Evolutionary conservation across 2,329 filamentous ascomycete species (phyloP).

Genomic region (Cadophora malorum): DNA sequence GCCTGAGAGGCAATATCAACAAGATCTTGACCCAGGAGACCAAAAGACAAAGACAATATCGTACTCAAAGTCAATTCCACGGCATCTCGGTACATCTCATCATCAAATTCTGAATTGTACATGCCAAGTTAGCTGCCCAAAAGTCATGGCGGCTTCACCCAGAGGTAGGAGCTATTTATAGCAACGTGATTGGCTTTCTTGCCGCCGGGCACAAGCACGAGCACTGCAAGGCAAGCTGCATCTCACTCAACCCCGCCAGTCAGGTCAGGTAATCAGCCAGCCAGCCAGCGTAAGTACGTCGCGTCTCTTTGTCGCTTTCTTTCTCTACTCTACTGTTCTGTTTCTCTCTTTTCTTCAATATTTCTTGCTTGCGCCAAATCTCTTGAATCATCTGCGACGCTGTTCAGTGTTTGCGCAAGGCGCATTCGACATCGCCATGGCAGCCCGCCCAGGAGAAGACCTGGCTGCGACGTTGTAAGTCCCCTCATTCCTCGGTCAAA

Average conservation of each 20-base stretch:
- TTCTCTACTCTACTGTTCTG: not conserved
- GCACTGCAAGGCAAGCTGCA: conserved; percentile 16
- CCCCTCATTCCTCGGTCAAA: conserved; percentile 35
- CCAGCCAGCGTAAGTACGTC: conserved; percentile 26
- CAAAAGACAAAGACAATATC: not conserved
- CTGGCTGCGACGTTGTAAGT: conserved; percentile 59
- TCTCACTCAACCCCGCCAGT: conserved; percentile 19
- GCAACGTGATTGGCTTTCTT: conserved; percentile 22
- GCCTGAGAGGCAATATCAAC: no score
- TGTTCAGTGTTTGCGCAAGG: conserved; percentile 17
- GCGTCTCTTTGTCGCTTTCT: conserved; percentile 19
- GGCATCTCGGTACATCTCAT: not conserved
- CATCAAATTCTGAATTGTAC: not conserved
- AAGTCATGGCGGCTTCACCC: conserved; percentile 3
- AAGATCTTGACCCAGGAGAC: no score
- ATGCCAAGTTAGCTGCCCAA: not conserved
- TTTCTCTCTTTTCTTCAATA: not conserved
- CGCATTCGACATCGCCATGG: conserved; percentile 48
- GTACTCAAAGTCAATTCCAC: not conserved
- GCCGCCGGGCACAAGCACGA: conserved; percentile 17
- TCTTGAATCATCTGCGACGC: not conserved
- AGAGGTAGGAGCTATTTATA: not conserved
- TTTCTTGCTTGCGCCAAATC: not conserved
- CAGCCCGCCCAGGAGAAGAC: conserved; percentile 56
- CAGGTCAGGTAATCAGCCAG: conserved; percentile 2